phyloP scores from a whole-genome alignment of 2,329 filamentous ascomycete species.

The Cryphonectria japonica region DNA sequence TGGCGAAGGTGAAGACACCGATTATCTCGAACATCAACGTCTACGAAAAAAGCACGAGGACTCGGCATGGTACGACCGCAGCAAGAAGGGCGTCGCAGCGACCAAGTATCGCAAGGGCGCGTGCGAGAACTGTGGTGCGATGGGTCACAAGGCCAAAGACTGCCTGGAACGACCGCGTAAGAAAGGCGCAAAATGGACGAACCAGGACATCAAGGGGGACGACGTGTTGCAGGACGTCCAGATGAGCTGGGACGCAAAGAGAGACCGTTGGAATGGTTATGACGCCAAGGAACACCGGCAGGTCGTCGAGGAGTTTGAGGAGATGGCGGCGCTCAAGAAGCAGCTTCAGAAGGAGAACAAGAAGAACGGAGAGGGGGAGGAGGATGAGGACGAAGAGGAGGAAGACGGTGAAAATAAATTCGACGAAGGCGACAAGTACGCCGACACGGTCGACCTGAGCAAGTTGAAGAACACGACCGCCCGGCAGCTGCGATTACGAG shows the following conservation, averaged over 20 bases:
- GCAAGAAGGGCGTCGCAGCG: slow-evolving; percentile 84
- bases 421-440: slow-evolving; percentile 74
- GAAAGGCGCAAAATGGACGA: slow-evolving; percentile 88
- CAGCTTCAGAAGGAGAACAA: slow-evolving; percentile 53
- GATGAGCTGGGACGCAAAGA: slow-evolving; percentile 94
- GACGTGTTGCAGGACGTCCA: slow-evolving; percentile 84
- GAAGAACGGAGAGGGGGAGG: slow-evolving; percentile 55
- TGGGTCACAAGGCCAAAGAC: slow-evolving; percentile 95
- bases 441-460: slow-evolving; percentile 96
- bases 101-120: slow-evolving; percentile 98
- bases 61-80: slow-evolving; percentile 91
- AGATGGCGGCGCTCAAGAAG: slow-evolving; percentile 76
- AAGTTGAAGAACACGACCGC: slow-evolving; percentile 90
- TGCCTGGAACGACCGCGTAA: slow-evolving; percentile 89
- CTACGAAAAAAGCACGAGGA: slow-evolving; percentile 75
- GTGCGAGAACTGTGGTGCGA: slow-evolving; percentile 96
- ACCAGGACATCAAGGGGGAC: slow-evolving; percentile 91
- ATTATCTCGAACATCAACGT: slow-evolving; percentile 97
- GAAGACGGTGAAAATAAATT: neutral
- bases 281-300: slow-evolving; percentile 82
- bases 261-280: slow-evolving; percentile 98
- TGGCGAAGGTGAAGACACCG: slow-evolving; percentile 72
- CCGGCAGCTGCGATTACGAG: slow-evolving; percentile 85
- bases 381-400: slow-evolving; percentile 42
- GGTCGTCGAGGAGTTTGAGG: slow-evolving; percentile 88